Evolutionary conservation across 2,329 filamentous ascomycete genomes (phyloP).

Genomic region (Furcasterigmium furcatum): DNA sequence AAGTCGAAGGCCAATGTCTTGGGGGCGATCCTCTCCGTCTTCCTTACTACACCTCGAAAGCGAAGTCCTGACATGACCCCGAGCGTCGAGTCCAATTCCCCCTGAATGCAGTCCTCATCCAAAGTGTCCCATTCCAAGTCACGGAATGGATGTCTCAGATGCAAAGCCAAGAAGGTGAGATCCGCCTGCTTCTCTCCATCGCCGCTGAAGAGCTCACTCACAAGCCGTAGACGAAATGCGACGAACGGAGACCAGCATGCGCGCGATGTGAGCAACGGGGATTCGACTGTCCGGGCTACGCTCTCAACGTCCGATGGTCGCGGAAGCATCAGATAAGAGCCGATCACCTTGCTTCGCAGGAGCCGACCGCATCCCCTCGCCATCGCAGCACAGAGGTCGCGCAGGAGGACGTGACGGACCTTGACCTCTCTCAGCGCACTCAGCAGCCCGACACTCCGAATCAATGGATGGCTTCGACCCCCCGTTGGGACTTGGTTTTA

Average conservation of each 20-base stretch:
- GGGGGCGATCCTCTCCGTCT: too few species aligned
- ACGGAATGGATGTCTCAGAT: conserved; percentile 3
- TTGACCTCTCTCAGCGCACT: fast-evolving
- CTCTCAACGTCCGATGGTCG: conserved; percentile 17
- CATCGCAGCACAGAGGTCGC: fast-evolving
- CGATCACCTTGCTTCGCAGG: not conserved
- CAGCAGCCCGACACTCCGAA: not conserved
- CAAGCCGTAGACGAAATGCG: conserved; percentile 15
- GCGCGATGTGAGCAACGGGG: conserved; percentile 15
- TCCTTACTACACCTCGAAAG: too few species aligned
- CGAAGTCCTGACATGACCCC: too few species aligned
- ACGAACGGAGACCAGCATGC: conserved; percentile 15
- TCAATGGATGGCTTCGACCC: not conserved
- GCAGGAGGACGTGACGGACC: fast-evolving
- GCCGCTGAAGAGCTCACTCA: too few species aligned
- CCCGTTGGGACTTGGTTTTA: not conserved
- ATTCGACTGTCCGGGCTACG: conserved; percentile 16
- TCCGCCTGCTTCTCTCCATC: not conserved
- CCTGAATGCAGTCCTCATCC: not conserved
- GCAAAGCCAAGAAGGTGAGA: conserved; percentile 4
- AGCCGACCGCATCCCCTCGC: fast-evolving
- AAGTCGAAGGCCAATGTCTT: too few species aligned
- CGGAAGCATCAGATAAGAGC: conserved; percentile 12
- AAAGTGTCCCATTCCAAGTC: conserved; percentile 2
- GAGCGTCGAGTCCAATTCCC: not conserved